Evolutionary conservation across 352 stramenopile genomes (phyloP).

Genomic region (Pythium pectinolyticum): DNA sequence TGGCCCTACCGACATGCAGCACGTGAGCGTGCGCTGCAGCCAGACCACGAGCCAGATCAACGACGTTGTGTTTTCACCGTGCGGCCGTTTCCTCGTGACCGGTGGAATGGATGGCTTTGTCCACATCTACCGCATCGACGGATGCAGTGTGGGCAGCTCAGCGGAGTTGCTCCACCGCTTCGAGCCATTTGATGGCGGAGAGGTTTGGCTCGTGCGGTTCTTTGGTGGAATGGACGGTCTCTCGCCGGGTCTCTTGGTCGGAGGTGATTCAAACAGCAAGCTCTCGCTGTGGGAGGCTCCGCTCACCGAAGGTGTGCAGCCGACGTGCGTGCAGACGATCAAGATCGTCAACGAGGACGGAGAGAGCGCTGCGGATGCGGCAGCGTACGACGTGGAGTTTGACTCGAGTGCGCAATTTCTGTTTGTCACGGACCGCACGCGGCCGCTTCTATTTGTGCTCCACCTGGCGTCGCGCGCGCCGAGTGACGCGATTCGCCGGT

Average conservation of each 20-base stretch:
- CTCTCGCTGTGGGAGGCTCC: constrained; percentile 61
- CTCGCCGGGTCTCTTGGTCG: constrained; percentile 57
- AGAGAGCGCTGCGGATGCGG: constrained; percentile 28
- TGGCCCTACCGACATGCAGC: constrained; percentile 58
- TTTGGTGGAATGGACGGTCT: constrained; percentile 50
- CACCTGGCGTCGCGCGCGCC: constrained; percentile 50
- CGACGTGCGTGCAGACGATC: constrained; percentile 66
- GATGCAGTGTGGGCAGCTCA: constrained; percentile 42
- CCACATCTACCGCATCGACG: constrained; percentile 72
- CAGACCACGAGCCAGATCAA: constrained; percentile 75
- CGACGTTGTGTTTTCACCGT: constrained; percentile 72
- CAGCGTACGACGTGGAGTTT: constrained; percentile 57
- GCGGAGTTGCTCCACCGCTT: constrained; percentile 78
- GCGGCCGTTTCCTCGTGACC: constrained; percentile 58
- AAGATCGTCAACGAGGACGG: constrained; percentile 34
- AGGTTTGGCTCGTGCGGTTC: constrained; percentile 74
- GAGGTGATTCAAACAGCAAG: constrained; percentile 65
- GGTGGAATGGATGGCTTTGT: constrained; percentile 76
- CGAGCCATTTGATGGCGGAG: constrained; percentile 69
- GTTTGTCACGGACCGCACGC: constrained; percentile 71
- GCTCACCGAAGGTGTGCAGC: constrained; percentile 52
- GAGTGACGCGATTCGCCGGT: constrained; percentile 40
- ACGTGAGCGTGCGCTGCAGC: constrained; percentile 66
- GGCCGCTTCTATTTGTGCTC: constrained; percentile 65
- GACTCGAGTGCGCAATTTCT: constrained; percentile 73